Evolutionary conservation across 139 green algal species (phyloP).

Genomic region (Chlamydomonas urium): DNA sequence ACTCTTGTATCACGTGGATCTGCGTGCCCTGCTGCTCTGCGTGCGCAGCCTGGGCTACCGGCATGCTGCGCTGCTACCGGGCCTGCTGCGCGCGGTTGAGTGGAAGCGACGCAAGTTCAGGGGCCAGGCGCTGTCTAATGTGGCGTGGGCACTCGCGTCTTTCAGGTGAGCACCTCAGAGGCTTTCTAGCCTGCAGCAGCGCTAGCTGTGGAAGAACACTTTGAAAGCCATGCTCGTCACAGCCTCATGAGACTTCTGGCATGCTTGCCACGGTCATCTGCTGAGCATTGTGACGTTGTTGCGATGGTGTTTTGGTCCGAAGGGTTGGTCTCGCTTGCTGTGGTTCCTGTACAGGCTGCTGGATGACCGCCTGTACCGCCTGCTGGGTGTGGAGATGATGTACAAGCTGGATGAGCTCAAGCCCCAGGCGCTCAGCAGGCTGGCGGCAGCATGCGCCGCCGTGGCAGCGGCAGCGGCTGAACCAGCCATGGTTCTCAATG

Average conservation of each 20-base stretch:
- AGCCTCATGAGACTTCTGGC: not conserved
- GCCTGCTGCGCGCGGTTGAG: not conserved
- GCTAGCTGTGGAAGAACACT: not conserved
- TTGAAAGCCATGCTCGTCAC: not conserved
- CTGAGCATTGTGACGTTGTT: not conserved
- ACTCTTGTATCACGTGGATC: not conserved
- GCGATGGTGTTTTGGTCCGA: not conserved
- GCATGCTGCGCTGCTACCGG: not conserved
- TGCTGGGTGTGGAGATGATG: conserved; percentile 26
- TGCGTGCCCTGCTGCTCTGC: too few relatives aligned
- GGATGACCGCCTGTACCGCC: conserved; percentile 6
- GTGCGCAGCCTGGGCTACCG: not conserved
- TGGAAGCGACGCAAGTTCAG: conserved; percentile 21
- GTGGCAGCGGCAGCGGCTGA: not conserved
- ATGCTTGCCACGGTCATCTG: not conserved
- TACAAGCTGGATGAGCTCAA: conserved; percentile 29
- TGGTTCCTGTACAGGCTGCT: conserved; percentile 1
- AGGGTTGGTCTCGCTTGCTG: not conserved
- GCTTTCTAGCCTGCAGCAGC: not conserved
- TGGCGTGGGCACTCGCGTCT: conserved; percentile 27
- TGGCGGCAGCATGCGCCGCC: conserved; percentile 12
- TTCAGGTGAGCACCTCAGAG: not conserved
- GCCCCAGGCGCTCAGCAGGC: conserved; percentile 26
- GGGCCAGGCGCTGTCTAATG: conserved; percentile 22
- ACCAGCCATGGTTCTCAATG: not conserved